Conservation (phyloP, 257 asterid genomes). For the Scutellaria galericulata region DNA sequence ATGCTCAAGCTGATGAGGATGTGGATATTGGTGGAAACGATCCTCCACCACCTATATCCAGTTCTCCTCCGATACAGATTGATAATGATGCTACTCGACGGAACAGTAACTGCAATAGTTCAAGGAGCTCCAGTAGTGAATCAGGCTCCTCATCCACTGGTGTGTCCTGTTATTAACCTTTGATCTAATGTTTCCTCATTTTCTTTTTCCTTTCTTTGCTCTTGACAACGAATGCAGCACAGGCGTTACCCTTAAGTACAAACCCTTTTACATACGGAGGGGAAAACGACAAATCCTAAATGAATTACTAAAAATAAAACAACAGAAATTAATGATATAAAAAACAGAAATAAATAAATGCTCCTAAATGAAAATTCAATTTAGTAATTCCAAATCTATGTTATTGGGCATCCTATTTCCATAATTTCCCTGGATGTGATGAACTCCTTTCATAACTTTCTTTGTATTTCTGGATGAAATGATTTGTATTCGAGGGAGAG, state of each 20-base stretch:
- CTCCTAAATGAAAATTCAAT: no score
- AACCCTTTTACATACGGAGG: no score
- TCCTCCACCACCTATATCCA: conserved; percentile 66
- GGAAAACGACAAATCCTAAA: no score
- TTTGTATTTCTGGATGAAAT: not conserved
- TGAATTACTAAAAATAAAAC: no score
- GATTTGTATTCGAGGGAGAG: no score
- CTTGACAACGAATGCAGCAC: not conserved
- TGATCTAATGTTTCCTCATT: conserved; percentile 11
- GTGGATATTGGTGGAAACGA: conserved; percentile 81
- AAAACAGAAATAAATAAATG: no score
- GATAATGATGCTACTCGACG: conserved; percentile 56
- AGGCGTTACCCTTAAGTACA: no score
- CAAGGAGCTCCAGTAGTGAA: conserved; percentile 75
- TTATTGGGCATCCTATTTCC: not conserved
- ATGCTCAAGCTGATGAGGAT: conserved; percentile 72
- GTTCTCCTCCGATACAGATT: conserved; percentile 62
- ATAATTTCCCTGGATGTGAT: not conserved
- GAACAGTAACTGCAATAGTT: conserved; percentile 64
- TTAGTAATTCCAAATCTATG: not conserved
- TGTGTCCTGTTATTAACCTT: conserved; percentile 42
- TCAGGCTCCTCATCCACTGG: conserved; percentile 78
- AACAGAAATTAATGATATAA: no score
- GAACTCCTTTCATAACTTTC: not conserved
- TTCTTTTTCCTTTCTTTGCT: not conserved